phyloP scores from a whole-genome alignment of 768 basidiomycete species.

The Termitomyces sp. region DNA sequence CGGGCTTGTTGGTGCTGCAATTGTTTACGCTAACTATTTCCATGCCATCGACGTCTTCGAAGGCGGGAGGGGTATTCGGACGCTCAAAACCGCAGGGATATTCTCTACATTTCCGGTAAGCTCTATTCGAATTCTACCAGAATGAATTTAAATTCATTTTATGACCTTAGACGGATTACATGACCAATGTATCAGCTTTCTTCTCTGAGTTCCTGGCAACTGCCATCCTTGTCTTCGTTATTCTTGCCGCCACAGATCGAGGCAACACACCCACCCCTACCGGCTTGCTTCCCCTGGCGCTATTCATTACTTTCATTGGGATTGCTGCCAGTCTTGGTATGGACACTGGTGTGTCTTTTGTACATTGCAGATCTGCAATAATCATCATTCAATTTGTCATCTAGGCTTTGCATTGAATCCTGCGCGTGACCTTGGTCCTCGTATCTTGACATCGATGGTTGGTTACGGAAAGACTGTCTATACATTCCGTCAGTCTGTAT shows the following conservation, averaged over 20 bases:
- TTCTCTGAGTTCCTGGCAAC: conserved; percentile 58
- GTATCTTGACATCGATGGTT: conserved; percentile 66
- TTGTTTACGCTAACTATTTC: conserved; percentile 64
- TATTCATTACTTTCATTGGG: conserved; percentile 58
- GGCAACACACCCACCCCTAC: conserved; percentile 44
- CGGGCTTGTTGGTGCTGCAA: conserved; percentile 51
- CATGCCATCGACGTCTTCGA: conserved; percentile 65
- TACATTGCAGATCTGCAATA: background rate
- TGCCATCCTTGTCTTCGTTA: conserved; percentile 51
- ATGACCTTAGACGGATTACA: conserved; percentile 18
- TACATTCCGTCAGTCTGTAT: conserved; percentile 39
- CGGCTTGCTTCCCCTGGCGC: conserved; percentile 52
- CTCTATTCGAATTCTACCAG: background rate
- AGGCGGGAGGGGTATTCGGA: conserved; percentile 50
- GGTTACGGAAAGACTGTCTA: conserved; percentile 59
- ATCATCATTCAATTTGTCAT: background rate
- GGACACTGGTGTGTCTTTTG: conserved; percentile 42
- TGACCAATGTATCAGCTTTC: conserved; percentile 37
- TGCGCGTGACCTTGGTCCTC: conserved; percentile 50
- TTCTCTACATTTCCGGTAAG: conserved; percentile 62
- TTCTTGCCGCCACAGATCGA: conserved; percentile 54
- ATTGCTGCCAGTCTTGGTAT: conserved; percentile 57
- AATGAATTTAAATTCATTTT: background rate
- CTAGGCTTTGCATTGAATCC: conserved; percentile 34
- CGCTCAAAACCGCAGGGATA: conserved; percentile 50